These are phyloP conservation scores for Ceratocystiopsis brevicomis DNA, from an alignment of 2,329 filamentous ascomycete species.

Conservation along the genomic window DNA sequence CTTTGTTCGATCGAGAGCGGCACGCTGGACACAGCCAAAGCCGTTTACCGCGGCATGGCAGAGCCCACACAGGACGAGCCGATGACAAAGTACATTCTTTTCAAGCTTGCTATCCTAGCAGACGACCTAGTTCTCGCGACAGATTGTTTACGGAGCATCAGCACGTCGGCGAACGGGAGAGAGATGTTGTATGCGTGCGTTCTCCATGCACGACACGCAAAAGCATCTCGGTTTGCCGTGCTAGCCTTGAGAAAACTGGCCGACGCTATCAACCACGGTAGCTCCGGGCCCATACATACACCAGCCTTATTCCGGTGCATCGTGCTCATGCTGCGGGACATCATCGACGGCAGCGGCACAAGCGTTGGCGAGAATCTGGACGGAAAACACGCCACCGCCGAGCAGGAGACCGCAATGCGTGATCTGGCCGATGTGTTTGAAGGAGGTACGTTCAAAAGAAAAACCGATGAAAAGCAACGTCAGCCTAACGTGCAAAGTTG, in stretches of 20 bases:
- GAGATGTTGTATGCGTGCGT: constrained; percentile 65
- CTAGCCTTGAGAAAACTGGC: constrained; percentile 40
- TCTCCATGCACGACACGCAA: constrained; percentile 50
- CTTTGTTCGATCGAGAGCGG: constrained; percentile 44
- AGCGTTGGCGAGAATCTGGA: background rate
- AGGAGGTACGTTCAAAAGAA: constrained; percentile 17
- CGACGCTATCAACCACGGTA: constrained; percentile 30
- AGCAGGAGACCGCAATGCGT: background rate
- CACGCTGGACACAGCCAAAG: constrained; percentile 32
- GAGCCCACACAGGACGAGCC: constrained; percentile 37
- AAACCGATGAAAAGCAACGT: background rate
- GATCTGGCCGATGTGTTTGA: constrained; percentile 21
- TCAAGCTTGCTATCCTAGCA: constrained; percentile 46
- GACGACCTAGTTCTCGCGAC: constrained; percentile 39
- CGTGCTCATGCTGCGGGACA: constrained; percentile 28
- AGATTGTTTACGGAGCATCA: constrained; percentile 44
- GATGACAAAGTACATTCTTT: constrained; percentile 55
- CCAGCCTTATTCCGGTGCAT: constrained; percentile 45
- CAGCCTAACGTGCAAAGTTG: constrained; percentile 1
- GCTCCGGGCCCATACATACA: constrained; percentile 33
- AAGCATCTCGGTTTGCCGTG: constrained; percentile 41
- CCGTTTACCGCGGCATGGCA: constrained; percentile 40
- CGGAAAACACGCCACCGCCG: too few relatives aligned
- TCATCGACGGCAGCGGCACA: constrained; percentile 18
- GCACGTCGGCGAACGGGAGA: constrained; percentile 30